phyloP scores from a whole-genome alignment of 2,329 filamentous ascomycete genomes.

The Sporothrix humicola region DNA sequence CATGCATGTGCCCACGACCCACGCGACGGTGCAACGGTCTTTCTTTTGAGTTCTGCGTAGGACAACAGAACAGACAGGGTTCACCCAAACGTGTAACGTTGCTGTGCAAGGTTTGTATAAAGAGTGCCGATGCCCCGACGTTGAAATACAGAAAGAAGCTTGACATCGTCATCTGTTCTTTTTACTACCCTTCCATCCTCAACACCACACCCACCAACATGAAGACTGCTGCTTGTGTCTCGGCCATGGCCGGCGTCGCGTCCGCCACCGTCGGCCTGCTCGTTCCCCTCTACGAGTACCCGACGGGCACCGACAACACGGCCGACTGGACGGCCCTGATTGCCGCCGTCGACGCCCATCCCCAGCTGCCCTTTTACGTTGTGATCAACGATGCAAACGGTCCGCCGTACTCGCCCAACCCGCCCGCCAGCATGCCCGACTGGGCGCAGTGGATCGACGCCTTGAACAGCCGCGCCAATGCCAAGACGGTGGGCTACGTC shows the following conservation, averaged over 20 bases:
- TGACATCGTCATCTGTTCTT: no score
- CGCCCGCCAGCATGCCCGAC: slow-evolving; percentile 34
- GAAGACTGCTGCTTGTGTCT: neutral
- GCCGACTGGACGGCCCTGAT: slow-evolving; percentile 38
- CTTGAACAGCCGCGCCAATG: slow-evolving; percentile 34
- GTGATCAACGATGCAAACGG: slow-evolving; percentile 38
- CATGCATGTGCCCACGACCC: neutral
- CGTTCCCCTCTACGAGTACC: slow-evolving; percentile 39
- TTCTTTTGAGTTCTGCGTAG: neutral
- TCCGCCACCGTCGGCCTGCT: slow-evolving; percentile 38
- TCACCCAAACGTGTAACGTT: neutral
- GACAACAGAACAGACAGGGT: neutral
- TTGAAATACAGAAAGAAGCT: neutral
- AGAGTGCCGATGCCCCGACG: neutral
- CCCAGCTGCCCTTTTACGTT: slow-evolving; percentile 36
- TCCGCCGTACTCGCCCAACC: slow-evolving; percentile 30
- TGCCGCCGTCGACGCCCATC: slow-evolving; percentile 36
- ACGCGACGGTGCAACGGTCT: neutral
- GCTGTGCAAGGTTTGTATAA: neutral
- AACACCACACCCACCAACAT: neutral
- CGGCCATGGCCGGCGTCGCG: slow-evolving; percentile 39
- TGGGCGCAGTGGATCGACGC: slow-evolving; percentile 34
- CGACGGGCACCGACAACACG: slow-evolving; percentile 32
- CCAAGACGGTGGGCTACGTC: slow-evolving; percentile 38
- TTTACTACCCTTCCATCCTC: no score